phyloP scores from a whole-genome alignment of 2,329 filamentous ascomycete genomes.

The Epicoccum nigrum region DNA sequence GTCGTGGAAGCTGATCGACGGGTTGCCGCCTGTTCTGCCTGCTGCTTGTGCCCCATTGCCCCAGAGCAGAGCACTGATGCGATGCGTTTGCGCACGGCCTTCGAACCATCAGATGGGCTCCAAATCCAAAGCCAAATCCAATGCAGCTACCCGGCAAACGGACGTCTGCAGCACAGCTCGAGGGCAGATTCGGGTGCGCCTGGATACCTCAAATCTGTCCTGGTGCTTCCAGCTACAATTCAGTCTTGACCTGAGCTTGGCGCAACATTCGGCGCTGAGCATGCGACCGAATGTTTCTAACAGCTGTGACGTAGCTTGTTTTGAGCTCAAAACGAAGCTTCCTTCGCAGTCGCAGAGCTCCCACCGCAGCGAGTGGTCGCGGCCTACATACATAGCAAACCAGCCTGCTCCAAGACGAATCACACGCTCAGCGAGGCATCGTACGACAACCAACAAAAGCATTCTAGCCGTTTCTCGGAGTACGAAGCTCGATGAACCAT shows the following conservation, averaged over 20 bases:
- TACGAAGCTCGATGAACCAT: slow-evolving; percentile 4
- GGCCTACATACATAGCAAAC: not conserved
- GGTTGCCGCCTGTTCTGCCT: slow-evolving; percentile 13
- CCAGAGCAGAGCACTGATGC: not conserved
- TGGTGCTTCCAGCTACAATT: not conserved
- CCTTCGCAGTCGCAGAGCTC: not conserved
- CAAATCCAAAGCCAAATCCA: too few species aligned
- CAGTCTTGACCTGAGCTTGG: not conserved
- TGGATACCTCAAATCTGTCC: too few species aligned
- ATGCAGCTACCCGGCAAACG: slow-evolving; percentile 2
- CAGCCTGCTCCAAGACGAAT: not conserved
- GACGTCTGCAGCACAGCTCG: too few species aligned
- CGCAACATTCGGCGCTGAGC: not conserved
- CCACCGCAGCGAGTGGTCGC: not conserved
- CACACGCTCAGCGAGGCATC: not conserved
- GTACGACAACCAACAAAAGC: not conserved
- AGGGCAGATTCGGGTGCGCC: not conserved
- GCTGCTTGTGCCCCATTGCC: slow-evolving; percentile 4
- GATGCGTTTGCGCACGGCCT: slow-evolving; percentile 9
- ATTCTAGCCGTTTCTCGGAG: not conserved
- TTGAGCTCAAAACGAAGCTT: not conserved
- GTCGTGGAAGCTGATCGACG: slow-evolving; percentile 7
- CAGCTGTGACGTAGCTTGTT: slow-evolving; percentile 14
- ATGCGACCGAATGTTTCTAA: not conserved
- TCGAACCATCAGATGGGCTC: too few species aligned